Evolutionary conservation across 2,329 filamentous ascomycete genomes (phyloP).

Genomic region (Calcarisporium arbuscula): DNA sequence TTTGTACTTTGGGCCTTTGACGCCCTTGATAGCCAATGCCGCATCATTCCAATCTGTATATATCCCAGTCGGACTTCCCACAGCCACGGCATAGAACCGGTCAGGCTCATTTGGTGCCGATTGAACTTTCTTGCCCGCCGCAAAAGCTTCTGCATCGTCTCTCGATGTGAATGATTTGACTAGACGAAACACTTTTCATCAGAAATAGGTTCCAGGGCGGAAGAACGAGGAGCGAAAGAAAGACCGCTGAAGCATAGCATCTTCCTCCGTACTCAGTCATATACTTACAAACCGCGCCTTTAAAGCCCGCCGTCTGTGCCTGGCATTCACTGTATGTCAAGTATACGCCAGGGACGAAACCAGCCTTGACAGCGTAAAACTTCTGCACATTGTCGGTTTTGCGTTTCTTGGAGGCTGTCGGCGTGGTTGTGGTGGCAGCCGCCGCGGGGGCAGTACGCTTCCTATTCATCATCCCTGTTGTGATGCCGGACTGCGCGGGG

Average conservation of each 20-base stretch:
- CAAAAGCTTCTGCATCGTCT: slow-evolving; percentile 73
- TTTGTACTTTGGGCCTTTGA: slow-evolving; percentile 63
- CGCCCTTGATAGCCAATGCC: slow-evolving; percentile 65
- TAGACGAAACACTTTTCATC: too few relatives aligned
- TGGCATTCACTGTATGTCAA: slow-evolving; percentile 55
- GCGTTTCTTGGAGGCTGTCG: slow-evolving; percentile 35
- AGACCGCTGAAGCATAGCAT: too few relatives aligned
- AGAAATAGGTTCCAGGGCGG: too few relatives aligned
- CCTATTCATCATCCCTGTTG: slow-evolving; percentile 19
- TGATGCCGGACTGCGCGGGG: neutral
- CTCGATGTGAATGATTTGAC: slow-evolving; percentile 73
- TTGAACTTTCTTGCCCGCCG: slow-evolving; percentile 49
- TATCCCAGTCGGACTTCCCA: slow-evolving; percentile 52
- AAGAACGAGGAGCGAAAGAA: too few relatives aligned
- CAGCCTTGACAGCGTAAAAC: slow-evolving; percentile 57
- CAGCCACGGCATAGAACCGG: slow-evolving; percentile 55
- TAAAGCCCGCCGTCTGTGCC: slow-evolving; percentile 53
- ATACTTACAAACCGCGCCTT: slow-evolving; percentile 62
- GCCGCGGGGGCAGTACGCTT: slow-evolving; percentile 20
- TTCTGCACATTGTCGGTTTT: slow-evolving; percentile 45
- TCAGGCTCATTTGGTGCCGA: slow-evolving; percentile 33
- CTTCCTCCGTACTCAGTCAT: too few relatives aligned
- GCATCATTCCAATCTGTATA: slow-evolving; percentile 63
- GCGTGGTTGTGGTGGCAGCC: slow-evolving; percentile 9
- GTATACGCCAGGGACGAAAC: slow-evolving; percentile 55